Conservation (phyloP, 352 stramenopile species). For the Aphanomyces cochlioides region DNA sequence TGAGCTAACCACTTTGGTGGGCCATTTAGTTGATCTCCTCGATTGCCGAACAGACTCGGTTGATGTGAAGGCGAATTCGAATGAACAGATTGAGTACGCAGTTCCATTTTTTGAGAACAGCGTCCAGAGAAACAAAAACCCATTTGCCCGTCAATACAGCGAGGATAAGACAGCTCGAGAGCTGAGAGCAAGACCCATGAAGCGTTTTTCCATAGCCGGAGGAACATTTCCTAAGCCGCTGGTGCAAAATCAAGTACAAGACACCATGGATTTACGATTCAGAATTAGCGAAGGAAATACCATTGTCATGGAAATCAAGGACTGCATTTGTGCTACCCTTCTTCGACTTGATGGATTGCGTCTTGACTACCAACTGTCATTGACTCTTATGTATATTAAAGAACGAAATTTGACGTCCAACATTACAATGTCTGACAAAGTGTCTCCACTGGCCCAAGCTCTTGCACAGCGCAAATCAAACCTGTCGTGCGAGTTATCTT, state of each 20-base stretch:
- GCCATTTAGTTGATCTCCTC: conserved; percentile 37
- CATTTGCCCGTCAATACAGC: conserved; percentile 20
- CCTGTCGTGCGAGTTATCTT: conserved; percentile 59
- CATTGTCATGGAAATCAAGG: conserved; percentile 72
- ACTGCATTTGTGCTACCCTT: conserved; percentile 65
- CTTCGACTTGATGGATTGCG: conserved; percentile 55
- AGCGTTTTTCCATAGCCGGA: not conserved
- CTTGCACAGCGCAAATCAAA: conserved; percentile 29
- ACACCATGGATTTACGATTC: conserved; percentile 31
- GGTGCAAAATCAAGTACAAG: not conserved
- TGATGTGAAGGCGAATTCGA: not conserved
- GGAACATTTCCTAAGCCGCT: not conserved
- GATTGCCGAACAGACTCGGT: conserved; percentile 49
- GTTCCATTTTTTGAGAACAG: conserved; percentile 29
- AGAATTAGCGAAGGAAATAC: conserved; percentile 39
- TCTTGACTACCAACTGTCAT: conserved; percentile 67
- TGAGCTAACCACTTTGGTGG: conserved; percentile 43
- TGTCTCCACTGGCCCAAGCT: conserved; percentile 14
- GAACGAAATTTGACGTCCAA: not conserved
- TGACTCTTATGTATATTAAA: conserved; percentile 34
- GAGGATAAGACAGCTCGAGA: not conserved
- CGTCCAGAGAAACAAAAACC: conserved; percentile 21
- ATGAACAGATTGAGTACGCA: conserved; percentile 1
- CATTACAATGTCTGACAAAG: conserved; percentile 16
- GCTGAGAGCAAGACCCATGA: not conserved